phyloP scores from a whole-genome alignment of 176 grass and related monocot species.

The Ensete glaucum region DNA sequence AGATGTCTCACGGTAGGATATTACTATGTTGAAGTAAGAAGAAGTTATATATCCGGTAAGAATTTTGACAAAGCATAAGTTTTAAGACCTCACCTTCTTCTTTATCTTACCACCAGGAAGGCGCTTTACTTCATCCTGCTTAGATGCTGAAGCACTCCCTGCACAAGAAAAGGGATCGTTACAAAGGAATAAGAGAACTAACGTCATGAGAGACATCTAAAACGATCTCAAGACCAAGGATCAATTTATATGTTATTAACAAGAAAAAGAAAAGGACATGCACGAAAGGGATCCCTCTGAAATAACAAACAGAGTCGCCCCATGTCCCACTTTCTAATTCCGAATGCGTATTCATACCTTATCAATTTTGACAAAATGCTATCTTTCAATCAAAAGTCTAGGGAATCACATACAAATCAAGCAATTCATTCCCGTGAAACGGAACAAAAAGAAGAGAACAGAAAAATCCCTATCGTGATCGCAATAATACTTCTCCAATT shows the following conservation, averaged over 20 bases:
- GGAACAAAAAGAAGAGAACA: neutral
- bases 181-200: neutral
- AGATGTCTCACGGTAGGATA: no score
- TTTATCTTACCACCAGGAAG: slow-evolving; percentile 94
- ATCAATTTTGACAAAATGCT: neutral
- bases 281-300: neutral
- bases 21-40: neutral
- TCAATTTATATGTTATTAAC: no score
- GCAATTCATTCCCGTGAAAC: neutral
- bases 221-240: neutral
- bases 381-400: neutral
- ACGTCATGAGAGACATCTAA: neutral
- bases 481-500: neutral
- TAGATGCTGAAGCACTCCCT: slow-evolving; percentile 67
- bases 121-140: slow-evolving; percentile 77
- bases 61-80: neutral
- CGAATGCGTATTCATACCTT: neutral
- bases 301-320: neutral
- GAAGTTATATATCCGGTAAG: neutral
- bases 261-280: neutral
- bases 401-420: neutral
- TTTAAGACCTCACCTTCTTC: slow-evolving; percentile 62
- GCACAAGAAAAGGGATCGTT: neutral
- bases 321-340: neutral
- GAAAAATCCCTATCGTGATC: neutral